Base-by-base conservation (phyloP, 305 asterid genomes). In the Solanum chacoense region DNA sequence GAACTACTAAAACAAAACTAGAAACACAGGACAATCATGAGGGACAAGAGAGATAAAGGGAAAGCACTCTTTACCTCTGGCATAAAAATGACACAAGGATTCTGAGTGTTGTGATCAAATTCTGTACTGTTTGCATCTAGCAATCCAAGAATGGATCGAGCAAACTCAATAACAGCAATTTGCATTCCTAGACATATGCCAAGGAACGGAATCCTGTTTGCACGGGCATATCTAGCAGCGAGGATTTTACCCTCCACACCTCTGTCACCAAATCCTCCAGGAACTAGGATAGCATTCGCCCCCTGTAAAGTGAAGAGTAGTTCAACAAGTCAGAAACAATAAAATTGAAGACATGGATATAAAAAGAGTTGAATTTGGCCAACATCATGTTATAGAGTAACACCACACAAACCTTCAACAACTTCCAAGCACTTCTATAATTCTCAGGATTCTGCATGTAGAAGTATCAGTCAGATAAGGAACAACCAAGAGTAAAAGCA, bases 251-350 rank as follows among this genome's bases (percentile, higher is more conserved):
- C 99, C 96, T 97, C 96, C 87, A 96, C 98, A 59, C 98, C 98
- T 90, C 99, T 92, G 94, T 95, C 99, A 87, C 99, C 99, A 92
- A 97, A 97, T 77, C 99, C 99, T 83, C 99, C 99, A 90, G 99
- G 99, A 92, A 97, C 98, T 84, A 97, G 93, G 86, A 97, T 86
- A 74, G 94, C 98, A 91, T 95, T 95, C 65, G 98, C 98, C 63
- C 97, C 98, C 98, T 97, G 89, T 85, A 92, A 84, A 67, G 85
- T 72, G 32, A 89, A 80, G 87, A 87, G 85, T 88, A 73, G 88
- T 93, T 86, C 89, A 90, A 90, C 67, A 34, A 35, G 86, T 71
- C 22, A 88, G 34, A 73, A 69, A 71, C 86, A 80, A 79, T 28
- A 83, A 31, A 59, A 80, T 88, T 73, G 84, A 16, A 35, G 31